Evolutionary conservation across 169 alveolate genomes (phyloP), one percentile per base, ranked within the genome.

Genomic region (Plasmodium relictum): DNA sequence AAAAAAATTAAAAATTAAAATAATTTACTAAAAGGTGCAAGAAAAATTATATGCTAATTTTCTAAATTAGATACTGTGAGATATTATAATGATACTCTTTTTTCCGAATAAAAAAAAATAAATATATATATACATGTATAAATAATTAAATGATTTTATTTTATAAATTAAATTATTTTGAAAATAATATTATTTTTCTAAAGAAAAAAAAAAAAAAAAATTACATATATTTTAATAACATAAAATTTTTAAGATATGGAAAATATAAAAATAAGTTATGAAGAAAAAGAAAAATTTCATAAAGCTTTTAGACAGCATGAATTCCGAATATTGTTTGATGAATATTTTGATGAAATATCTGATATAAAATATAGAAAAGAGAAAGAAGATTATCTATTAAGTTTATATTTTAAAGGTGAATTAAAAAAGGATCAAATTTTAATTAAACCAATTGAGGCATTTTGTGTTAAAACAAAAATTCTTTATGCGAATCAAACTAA

Each of bases 231-330:
- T 54, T 54, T 54, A 20, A 9, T 20, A 59, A 59, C 18, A 20
- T 31, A 8, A 20, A 59, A 59, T 59, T 63, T 63, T 14, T 10
- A 58, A n/a, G 14, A 6, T 42, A 80, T 80, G 90, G 76, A 80
- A 48, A 66, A 80, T 6, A 62, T 80, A 70, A 80, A 70, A 68
- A 20, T 80, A 10, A 80, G 83, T 45, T 80, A 80, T 7, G 90
- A 80, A 45, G 90, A 80, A 58, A 80, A 80, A 58, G 90, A 80
- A 26, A 68, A 70, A 44, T 61, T 80, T 16, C 90, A 80, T 14
- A 80, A 80, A 44, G 90, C 90, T 41, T 80, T 80, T 62, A 66
- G 90, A 41, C 90, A 80, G 24, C 90, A 80, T 58, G 90, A 80
- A 26, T 80, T 80, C 42, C 83, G 90, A 80, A 42, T 31, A 14